Percentiles rank a stretch among this genome's conserved stretches.
phyloP scores from a whole-genome alignment of 23 red algal species.

The Gracilaria gracilis region DNA sequence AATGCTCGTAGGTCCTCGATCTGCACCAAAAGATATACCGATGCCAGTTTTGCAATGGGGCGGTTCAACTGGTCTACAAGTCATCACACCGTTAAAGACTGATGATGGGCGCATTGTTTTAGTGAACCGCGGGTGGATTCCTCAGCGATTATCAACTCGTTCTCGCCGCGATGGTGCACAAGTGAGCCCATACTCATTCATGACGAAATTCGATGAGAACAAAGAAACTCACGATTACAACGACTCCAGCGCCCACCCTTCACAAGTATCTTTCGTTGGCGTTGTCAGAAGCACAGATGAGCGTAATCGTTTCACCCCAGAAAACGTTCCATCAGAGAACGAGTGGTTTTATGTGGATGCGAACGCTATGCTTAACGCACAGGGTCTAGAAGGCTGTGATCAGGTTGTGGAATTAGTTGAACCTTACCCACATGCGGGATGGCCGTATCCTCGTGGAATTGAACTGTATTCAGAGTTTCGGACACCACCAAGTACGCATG shows the following conservation, averaged over 20 bases:
- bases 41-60: conserved; percentile 67
- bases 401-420: conserved; percentile 55
- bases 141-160: conserved; percentile 42
- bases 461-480: conserved; percentile 49
- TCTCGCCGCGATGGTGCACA: conserved; percentile 13
- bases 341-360: conserved; percentile 76
- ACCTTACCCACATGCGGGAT: conserved; percentile 39
- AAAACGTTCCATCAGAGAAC: conserved; percentile 43
- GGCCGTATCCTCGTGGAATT: conserved; percentile 37
- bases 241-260: neutral
- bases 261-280: conserved; percentile 24
- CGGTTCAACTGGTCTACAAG: conserved; percentile 63
- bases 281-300: conserved; percentile 48
- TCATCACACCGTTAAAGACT: conserved; percentile 51
- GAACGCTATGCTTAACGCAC: conserved; percentile 21
- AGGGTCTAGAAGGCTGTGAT: conserved; percentile 24
- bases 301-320: conserved; percentile 69
- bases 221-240: neutral
- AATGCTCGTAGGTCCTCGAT: conserved; percentile 55
- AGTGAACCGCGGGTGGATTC: conserved; percentile 73
- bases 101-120: conserved; percentile 46
- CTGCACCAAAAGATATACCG: conserved; percentile 53
- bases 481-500: conserved; percentile 64
- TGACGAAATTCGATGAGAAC: conserved; percentile 26
- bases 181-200: conserved; percentile 51